Conservation (phyloP, 306 rosid genomes). For the Malus orientalis region DNA sequence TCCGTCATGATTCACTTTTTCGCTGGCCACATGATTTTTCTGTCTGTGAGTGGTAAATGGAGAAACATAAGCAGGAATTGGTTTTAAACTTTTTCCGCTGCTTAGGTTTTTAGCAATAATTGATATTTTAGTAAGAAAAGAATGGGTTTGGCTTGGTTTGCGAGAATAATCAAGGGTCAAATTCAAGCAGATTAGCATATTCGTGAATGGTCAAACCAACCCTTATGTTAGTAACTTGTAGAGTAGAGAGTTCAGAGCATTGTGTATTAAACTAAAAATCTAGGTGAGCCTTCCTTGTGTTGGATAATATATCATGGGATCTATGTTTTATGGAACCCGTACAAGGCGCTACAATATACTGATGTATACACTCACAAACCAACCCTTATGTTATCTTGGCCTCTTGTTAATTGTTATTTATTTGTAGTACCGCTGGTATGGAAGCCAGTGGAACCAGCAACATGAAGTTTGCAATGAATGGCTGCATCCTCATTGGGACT, state of each 20-base stretch:
- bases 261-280: background rate
- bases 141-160: background rate
- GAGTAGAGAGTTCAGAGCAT: background rate
- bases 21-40: background rate
- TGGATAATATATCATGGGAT: background rate
- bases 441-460: slow-evolving; percentile 99
- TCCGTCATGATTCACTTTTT: background rate
- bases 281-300: too few relatives aligned
- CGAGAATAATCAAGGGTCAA: background rate
- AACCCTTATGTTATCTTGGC: background rate
- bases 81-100: background rate
- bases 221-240: background rate
- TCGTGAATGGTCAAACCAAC: too few relatives aligned
- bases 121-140: background rate
- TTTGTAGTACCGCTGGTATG: slow-evolving; percentile 93
- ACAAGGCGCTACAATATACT: background rate
- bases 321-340: background rate
- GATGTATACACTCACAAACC: background rate
- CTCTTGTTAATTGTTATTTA: background rate
- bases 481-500: slow-evolving; percentile 90
- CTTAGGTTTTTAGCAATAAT: background rate
- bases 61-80: background rate
- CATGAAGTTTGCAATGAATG: slow-evolving; percentile 98
- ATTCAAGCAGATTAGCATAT: background rate
- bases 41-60: background rate